These are phyloP conservation scores for Butyriboletus appendiculatus DNA, from an alignment of 1,284 basidiomycete species.

Conservation along the genomic window DNA sequence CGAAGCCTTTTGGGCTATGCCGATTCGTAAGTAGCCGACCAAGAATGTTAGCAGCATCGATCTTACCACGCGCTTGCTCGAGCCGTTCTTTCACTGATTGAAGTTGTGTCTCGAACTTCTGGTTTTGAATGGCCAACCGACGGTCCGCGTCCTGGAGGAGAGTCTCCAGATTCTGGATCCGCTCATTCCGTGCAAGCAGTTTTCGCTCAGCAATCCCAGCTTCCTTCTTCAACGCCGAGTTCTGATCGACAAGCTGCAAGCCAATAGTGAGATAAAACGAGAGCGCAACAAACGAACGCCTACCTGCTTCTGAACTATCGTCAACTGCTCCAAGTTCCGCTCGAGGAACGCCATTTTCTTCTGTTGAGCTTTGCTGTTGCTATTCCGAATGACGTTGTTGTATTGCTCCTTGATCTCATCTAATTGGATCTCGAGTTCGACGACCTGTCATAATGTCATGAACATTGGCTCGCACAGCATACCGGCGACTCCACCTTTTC, in stretches of 20 bases:
- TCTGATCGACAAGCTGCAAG: conserved; percentile 94
- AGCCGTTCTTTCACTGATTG: conserved; percentile 90
- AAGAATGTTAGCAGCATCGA: conserved; percentile 2
- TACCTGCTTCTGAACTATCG: conserved; percentile 96
- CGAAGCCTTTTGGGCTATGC: conserved; percentile 74
- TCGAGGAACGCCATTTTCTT: conserved; percentile 99
- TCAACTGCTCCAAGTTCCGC: conserved; percentile 95
- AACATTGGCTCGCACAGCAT: conserved; percentile 3
- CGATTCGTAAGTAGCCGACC: conserved; percentile 14
- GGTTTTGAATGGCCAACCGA: conserved; percentile 87
- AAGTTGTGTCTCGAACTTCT: conserved; percentile 93
- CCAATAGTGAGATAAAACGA: conserved; percentile 8
- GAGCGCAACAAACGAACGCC: conserved; percentile 16
- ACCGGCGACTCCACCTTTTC: conserved; percentile 76
- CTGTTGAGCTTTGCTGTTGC: conserved; percentile 97
- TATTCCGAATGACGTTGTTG: conserved; percentile 96
- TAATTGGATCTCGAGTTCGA: conserved; percentile 98
- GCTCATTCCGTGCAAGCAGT: conserved; percentile 93
- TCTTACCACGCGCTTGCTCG: conserved; percentile 87
- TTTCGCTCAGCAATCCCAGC: conserved; percentile 97
- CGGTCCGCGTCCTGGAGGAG: conserved; percentile 93
- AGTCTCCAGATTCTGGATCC: conserved; percentile 94
- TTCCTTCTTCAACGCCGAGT: conserved; percentile 97
- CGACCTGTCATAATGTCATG: conserved; percentile 63
- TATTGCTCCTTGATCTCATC: conserved; percentile 99